phyloP scores from a whole-genome alignment of 139 green algal species.

The Chloropicon primus region DNA sequence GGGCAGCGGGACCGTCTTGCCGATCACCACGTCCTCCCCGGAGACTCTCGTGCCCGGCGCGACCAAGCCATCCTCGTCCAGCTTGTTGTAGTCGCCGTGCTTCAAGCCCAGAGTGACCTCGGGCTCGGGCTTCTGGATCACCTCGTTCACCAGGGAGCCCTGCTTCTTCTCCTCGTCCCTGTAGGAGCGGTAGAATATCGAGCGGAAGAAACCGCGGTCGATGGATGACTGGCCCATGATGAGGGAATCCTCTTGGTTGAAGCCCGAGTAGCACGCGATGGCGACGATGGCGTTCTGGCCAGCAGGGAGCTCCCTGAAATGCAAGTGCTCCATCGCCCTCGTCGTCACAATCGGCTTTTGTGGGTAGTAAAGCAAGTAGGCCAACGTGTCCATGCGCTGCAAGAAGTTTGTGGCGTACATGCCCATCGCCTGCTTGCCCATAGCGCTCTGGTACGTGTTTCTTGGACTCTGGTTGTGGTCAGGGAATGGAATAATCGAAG shows the following conservation, averaged over 20 bases:
- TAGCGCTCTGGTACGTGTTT: slow-evolving; percentile 91
- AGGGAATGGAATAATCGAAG: slow-evolving; percentile 96
- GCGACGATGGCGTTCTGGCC: slow-evolving; percentile 88
- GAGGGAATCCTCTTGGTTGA: slow-evolving; percentile 98
- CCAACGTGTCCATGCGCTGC: slow-evolving; percentile 57
- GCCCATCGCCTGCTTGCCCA: slow-evolving; percentile 93
- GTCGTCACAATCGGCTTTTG: slow-evolving; percentile 78
- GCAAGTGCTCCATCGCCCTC: slow-evolving; percentile 38
- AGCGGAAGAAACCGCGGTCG: slow-evolving; percentile 92
- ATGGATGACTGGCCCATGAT: slow-evolving; percentile 93
- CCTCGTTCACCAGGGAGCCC: slow-evolving; percentile 14
- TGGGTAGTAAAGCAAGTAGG: slow-evolving; percentile 89
- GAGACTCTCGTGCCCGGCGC: slow-evolving; percentile 45
- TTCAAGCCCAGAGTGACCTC: slow-evolving; percentile 38
- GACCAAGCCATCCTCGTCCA: slow-evolving; percentile 90
- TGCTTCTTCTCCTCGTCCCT: slow-evolving; percentile 47
- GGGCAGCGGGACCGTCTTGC: slow-evolving; percentile 56
- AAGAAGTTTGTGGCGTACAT: slow-evolving; percentile 80
- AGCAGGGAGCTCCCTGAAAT: slow-evolving; percentile 26
- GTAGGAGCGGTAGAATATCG: slow-evolving; percentile 88
- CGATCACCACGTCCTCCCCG: slow-evolving; percentile 55
- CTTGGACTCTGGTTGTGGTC: slow-evolving; percentile 98
- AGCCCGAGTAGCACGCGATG: slow-evolving; percentile 92
- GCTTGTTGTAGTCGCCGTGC: slow-evolving; percentile 86
- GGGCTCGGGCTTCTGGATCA: slow-evolving; percentile 73